Base-by-base conservation (phyloP, 768 basidiomycete species). In the Lentinula sp. region DNA sequence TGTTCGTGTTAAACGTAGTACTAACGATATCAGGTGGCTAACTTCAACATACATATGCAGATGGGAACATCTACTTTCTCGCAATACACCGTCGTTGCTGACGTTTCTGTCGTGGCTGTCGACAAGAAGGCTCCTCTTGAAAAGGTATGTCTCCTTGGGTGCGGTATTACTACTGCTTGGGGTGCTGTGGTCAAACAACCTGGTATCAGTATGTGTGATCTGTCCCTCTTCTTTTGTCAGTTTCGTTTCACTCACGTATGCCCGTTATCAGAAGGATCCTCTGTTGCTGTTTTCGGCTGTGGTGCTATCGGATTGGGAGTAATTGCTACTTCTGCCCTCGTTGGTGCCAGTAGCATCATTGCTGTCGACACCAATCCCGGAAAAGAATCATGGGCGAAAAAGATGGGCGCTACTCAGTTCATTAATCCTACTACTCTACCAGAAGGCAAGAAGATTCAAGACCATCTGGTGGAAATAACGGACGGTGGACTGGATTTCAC, bases 61-160 rank as follows among this genome's bases (percentile, higher is more conserved):
- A 99, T 98, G 97, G 97, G 97, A 46, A 93, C 90, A 31, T 98
- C 96, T 35, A 96, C 97, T 2, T 99, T 99, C 79, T 97, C 96
- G n/a, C 95, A 98, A 72, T 99, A 98, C 79, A 97, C 97, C 7
- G 97, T 99, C 62, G 94, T 99, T 2, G 91, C 94, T 50, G 95
- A 99, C 65, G 95, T 95, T 49, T 98, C 95, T 18, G 91, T 99
- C 28, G 97, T 98, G 57, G 86, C 93, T 15, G 87, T 99, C 62
- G 87, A 88, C 76, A 80, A 84, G 62, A 77, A 82, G 62, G 97
- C 97, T 1, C 93, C 94, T 8, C 83, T 99, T 13, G 90, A 98
- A 32, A 97, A 94, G 70, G 93, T 95, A n/a, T 98, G 97, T 75
- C 81, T 99, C 35, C 85, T 99, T 13, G 96, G 96, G 5, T 94